Evolutionary conservation across 805 yeast genomes (phyloP).

Genomic region (Kregervanrija fluxuum): DNA sequence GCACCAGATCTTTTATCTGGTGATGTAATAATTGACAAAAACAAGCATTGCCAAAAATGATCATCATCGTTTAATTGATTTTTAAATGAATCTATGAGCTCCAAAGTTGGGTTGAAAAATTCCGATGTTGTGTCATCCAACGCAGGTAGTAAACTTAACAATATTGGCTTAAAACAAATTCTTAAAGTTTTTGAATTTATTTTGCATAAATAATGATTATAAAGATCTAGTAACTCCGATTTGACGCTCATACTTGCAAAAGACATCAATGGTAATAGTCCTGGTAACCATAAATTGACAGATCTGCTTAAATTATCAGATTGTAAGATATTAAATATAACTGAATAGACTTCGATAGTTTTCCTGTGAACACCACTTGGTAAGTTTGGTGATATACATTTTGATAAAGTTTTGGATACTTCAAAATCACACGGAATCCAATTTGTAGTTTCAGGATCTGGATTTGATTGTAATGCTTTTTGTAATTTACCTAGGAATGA

Average conservation of each 20-base stretch:
- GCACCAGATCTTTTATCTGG: constrained; percentile 83
- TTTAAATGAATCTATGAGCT: constrained; percentile 54
- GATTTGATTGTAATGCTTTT: constrained; percentile 54
- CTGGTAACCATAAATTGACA: constrained; percentile 82
- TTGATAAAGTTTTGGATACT: constrained; percentile 65
- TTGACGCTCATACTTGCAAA: constrained; percentile 86
- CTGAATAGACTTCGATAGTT: constrained; percentile 68
- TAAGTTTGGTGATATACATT: constrained; percentile 70
- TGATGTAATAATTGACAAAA: constrained; percentile 66
- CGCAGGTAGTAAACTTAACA: constrained; percentile 75
- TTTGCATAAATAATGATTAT: constrained; percentile 46
- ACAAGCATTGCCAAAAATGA: constrained; percentile 83
- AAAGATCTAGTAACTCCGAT: constrained; percentile 63
- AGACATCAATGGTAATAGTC: constrained; percentile 81
- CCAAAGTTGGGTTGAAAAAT: constrained; percentile 54
- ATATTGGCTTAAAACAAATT: constrained; percentile 56
- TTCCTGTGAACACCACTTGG: constrained; percentile 97
- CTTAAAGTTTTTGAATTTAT: constrained; percentile 44
- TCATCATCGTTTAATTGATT: constrained; percentile 52
- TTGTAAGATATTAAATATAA: constrained; percentile 60
- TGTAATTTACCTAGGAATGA: constrained; percentile 76
- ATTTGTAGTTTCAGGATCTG: constrained; percentile 32
- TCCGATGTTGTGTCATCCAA: constrained; percentile 91
- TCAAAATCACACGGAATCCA: constrained; percentile 64
- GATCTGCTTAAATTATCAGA: constrained; percentile 44